Conservation (phyloP, 129 eudicot genomes). For the Artemisia argyi region DNA sequence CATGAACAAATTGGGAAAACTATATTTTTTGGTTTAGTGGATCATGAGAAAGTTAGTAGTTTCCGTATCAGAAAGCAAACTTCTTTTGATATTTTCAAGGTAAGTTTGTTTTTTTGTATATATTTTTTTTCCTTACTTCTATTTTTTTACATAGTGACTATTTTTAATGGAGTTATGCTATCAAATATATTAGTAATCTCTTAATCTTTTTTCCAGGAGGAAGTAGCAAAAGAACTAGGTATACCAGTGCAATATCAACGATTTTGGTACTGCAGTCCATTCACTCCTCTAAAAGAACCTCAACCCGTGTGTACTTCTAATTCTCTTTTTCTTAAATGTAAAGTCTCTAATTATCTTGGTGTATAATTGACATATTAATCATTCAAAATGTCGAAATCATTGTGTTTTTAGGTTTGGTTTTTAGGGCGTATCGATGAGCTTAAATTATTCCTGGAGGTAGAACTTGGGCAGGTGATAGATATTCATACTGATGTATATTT, state of each 20-base stretch:
- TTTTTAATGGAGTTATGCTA: neutral
- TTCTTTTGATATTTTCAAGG: too few species aligned
- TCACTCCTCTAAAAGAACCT: conserved; percentile 72
- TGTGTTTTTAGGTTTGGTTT: conserved; percentile 71
- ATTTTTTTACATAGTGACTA: too few species aligned
- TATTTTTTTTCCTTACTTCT: too few species aligned
- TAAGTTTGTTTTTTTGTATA: too few species aligned
- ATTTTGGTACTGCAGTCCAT: conserved; percentile 80
- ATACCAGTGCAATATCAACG: conserved; percentile 86
- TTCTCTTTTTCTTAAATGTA: neutral
- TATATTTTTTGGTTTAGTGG: too few species aligned
- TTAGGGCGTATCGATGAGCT: conserved; percentile 77
- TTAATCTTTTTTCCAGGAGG: conserved; percentile 53
- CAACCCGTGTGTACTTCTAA: conserved; percentile 53
- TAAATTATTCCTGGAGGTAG: conserved; percentile 83
- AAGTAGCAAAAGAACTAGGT: conserved; percentile 86
- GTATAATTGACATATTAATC: neutral
- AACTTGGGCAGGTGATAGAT: conserved; percentile 56
- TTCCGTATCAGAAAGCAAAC: neutral
- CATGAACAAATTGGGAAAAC: neutral
- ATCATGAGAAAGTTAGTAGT: neutral
- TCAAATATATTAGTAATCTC: conserved; percentile 10
- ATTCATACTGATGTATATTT: conserved; percentile 3
- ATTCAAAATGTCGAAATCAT: neutral
- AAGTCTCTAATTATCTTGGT: neutral